phyloP scores from a whole-genome alignment of 2,329 filamentous ascomycete genomes.

The Nannizziopsis barbatae region DNA sequence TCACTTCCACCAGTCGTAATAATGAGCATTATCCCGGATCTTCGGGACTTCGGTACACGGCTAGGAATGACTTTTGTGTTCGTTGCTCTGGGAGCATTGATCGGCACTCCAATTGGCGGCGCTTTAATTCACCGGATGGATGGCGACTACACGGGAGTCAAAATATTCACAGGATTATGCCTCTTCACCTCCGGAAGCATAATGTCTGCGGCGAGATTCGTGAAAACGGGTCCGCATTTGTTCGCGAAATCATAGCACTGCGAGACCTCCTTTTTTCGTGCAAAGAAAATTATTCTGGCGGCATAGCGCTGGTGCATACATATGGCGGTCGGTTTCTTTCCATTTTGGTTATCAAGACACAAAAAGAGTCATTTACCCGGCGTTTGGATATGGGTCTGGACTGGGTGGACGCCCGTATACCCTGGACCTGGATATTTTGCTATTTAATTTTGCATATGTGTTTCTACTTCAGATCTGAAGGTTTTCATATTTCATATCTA shows the following conservation, averaged over 20 bases:
- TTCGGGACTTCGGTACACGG: conserved; percentile 46
- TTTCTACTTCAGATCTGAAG: too few relatives aligned
- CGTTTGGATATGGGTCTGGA: neutral
- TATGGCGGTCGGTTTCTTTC: neutral
- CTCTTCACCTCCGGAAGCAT: conserved; percentile 11
- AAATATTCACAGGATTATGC: conserved; percentile 13
- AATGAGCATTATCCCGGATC: conserved; percentile 30
- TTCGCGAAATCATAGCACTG: conserved; percentile 21
- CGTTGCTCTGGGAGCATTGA: conserved; percentile 46
- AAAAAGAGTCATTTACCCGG: neutral
- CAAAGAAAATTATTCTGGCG: neutral
- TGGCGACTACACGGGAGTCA: conserved; percentile 27
- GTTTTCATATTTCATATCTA: too few relatives aligned
- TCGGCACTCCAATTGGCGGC: conserved; percentile 48
- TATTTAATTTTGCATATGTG: too few relatives aligned
- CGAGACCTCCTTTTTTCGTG: neutral
- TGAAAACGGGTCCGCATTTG: conserved; percentile 26
- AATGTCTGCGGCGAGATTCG: conserved; percentile 20
- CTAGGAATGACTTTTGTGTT: conserved; percentile 45
- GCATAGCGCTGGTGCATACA: neutral
- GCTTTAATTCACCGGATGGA: conserved; percentile 40
- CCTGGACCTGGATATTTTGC: too few relatives aligned
- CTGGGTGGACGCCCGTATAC: too few relatives aligned
- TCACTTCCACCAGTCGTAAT: conserved; percentile 27
- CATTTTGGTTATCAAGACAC: neutral